Base-by-base conservation (phyloP, 2,329 filamentous ascomycete genomes). In the Cytospora piceicola region DNA sequence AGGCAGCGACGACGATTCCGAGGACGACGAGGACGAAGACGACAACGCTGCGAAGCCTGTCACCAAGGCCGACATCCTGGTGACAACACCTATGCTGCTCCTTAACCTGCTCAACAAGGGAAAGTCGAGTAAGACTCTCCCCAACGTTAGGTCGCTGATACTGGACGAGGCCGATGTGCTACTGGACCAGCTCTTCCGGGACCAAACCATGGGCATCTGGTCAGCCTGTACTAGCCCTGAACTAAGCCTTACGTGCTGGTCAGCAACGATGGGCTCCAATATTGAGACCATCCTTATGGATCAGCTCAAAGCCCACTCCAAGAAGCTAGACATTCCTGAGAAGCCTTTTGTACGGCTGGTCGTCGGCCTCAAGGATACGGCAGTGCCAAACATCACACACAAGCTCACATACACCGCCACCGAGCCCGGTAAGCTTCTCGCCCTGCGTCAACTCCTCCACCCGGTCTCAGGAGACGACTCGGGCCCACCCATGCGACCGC, bases 141-240 rank as follows among this genome's bases (percentile, higher is more conserved):
- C 91, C 0, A 84, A 86, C 0, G 89, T 97, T 5, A 84, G 84
- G 54, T 88, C 88, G 59, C 80, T 99, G 22, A 85, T 98, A 42
- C 82, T 99, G 3, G 95, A 99, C 73, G 95, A 99, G 81, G 95
- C 93, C 0, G 95, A 99, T 76, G 93, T 98, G 17, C 88, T 99
- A 7, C 85, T 99, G 14, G 94, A 98, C 72, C 89, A 91, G 20
- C 82, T 97, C 6, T 99, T 99, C 81, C 87, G 91, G 65, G 90
- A 95, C 27, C 93, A 97, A 76, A 97, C 93, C 0, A 81, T 96
- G 46, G 85, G 85, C 4, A 89, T 98, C 68, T 97, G 94, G 93
- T 85, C 87, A 52, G 86, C 91, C 3, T 94, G 94, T 76, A 88
- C 82, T 2, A 88, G 89, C 70, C 82, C 86, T 3, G 78, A 83